A percentile compares a stretch with the other conserved stretches of the same genome.
Conservation (phyloP, 192 early-diverging fungal species). For the Haplosporangium gracile region DNA sequence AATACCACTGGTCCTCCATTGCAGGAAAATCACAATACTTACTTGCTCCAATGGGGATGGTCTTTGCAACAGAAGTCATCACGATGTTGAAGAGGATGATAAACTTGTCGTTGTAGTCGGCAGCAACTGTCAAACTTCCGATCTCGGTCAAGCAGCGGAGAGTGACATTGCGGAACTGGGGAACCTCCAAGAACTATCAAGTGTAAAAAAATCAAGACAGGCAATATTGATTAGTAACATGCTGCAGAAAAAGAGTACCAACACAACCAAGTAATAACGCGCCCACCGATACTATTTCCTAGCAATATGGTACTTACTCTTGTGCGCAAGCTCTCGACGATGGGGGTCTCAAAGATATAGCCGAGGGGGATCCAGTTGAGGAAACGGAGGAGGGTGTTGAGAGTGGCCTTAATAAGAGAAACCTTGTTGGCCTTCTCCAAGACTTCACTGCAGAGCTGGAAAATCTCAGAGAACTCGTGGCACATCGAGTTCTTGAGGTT, state of each 20-base stretch:
- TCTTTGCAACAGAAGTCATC: constrained; percentile 74
- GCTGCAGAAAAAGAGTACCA: background rate
- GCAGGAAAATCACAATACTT: constrained; percentile 27
- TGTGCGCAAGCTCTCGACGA: constrained; percentile 87
- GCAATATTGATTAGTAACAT: background rate
- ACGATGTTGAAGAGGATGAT: constrained; percentile 89
- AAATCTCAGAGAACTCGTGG: constrained; percentile 95
- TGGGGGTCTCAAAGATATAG: constrained; percentile 96
- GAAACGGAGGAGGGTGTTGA: constrained; percentile 96
- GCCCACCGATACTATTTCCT: background rate
- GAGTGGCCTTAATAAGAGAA: constrained; percentile 90
- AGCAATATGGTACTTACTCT: constrained; percentile 65
- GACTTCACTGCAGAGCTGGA: constrained; percentile 94
- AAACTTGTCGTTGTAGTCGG: constrained; percentile 90
- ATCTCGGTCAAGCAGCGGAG: constrained; percentile 99
- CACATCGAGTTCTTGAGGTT: constrained; percentile 97
- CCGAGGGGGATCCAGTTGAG: constrained; percentile 99
- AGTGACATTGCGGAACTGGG: constrained; percentile 92
- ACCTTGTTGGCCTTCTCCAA: constrained; percentile 92
- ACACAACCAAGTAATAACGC: background rate
- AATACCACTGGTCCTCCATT: background rate
- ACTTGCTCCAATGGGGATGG: constrained; percentile 80
- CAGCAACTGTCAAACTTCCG: constrained; percentile 83
- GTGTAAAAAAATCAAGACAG: background rate
- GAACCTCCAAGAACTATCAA: constrained; percentile 84